A percentile compares a stretch with the other conserved stretches of the same genome.
These are phyloP conservation scores for Rhizopus arrhizus DNA, from an alignment of 371 early-diverging fungal genomes.

Conservation along the genomic window DNA sequence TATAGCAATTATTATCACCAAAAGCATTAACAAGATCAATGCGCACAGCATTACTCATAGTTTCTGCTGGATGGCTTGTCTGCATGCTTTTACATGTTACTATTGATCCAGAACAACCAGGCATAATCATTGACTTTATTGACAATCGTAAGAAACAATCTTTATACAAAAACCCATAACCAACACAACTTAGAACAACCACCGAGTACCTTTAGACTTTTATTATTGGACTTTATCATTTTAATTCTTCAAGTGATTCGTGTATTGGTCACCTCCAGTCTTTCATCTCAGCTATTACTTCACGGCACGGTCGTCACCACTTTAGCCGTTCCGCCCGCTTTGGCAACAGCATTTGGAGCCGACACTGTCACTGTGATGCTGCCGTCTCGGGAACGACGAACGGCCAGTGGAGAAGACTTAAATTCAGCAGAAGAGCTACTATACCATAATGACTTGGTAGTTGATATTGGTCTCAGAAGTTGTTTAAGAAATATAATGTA, in stretches of 20 bases:
- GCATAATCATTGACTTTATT: constrained; percentile 52
- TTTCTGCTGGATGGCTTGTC: constrained; percentile 30
- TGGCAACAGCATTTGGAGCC: constrained; percentile 35
- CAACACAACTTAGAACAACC: constrained; percentile 25
- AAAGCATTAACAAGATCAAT: constrained; percentile 33
- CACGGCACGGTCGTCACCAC: constrained; percentile 32
- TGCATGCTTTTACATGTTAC: constrained; percentile 39
- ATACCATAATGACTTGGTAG: constrained; percentile 41
- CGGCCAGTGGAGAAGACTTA: constrained; percentile 13
- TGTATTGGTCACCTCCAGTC: constrained; percentile 41
- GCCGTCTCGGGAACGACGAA: constrained; percentile 24
- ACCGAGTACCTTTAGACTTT: constrained; percentile 33
- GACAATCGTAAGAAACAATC: constrained; percentile 40
- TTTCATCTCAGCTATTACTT: constrained; percentile 38
- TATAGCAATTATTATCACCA: constrained; percentile 40
- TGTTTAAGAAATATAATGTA: constrained; percentile 37
- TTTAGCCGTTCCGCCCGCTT: constrained; percentile 27
- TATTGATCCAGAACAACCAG: constrained; percentile 43
- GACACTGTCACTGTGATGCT: constrained; percentile 40
- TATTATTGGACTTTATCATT: constrained; percentile 37
- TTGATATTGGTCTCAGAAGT: constrained; percentile 37
- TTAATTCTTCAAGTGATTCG: constrained; percentile 41
- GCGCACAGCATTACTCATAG: constrained; percentile 38
- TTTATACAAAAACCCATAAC: background rate
- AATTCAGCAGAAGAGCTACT: constrained; percentile 29